These are phyloP conservation scores for Gryganskiella cystojenkinii DNA, from an alignment of 192 early-diverging fungal genomes.

Conservation along the genomic window DNA sequence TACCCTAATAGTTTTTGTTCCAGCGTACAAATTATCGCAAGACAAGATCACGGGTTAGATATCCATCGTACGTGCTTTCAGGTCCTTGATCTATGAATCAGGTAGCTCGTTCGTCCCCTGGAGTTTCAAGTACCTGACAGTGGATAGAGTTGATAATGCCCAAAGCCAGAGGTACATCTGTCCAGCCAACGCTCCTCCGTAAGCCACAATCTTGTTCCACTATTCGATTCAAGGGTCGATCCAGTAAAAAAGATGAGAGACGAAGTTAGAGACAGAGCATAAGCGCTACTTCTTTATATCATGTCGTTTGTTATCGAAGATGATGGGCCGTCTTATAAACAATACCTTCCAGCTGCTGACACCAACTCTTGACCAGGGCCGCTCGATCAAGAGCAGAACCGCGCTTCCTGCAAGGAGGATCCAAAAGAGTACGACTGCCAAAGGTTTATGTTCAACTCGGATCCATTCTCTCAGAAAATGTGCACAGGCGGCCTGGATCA, in stretches of 20 bases:
- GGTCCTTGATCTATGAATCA: background rate
- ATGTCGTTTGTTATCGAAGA: background rate
- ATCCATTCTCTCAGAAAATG: conserved; percentile 51
- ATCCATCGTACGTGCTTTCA: too few relatives aligned
- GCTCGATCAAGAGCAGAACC: conserved; percentile 26
- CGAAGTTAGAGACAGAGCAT: background rate
- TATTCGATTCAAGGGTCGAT: background rate
- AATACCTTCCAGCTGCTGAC: conserved; percentile 41
- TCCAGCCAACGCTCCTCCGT: conserved; percentile 36
- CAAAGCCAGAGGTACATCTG: conserved; percentile 54
- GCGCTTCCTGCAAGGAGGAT: conserved; percentile 19
- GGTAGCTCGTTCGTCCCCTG: background rate
- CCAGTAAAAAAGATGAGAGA: too few relatives aligned
- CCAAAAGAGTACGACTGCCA: conserved; percentile 24
- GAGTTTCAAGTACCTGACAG: conserved; percentile 47
- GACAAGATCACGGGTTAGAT: too few relatives aligned
- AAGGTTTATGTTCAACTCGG: conserved; percentile 27
- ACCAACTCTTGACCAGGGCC: conserved; percentile 32
- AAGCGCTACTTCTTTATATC: background rate
- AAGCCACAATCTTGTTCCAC: conserved; percentile 45
- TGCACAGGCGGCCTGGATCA: conserved; percentile 36
- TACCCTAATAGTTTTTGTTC: conserved; percentile 18
- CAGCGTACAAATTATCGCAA: too few relatives aligned
- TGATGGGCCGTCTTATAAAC: background rate
- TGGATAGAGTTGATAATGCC: conserved; percentile 44